phyloP scores from a whole-genome alignment of 768 basidiomycete genomes.

The Boletales sp. region DNA sequence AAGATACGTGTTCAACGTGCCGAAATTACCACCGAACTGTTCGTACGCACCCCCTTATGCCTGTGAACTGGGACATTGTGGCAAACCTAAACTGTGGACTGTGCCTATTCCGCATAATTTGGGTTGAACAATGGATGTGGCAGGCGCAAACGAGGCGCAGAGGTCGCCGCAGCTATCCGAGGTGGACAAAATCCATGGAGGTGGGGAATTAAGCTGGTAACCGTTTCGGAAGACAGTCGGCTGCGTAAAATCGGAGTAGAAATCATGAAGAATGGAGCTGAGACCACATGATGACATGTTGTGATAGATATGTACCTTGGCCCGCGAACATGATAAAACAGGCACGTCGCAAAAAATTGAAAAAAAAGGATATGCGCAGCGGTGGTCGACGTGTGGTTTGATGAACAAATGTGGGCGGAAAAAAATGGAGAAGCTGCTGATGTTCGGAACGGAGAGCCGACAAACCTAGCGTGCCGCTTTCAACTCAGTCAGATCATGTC shows the following conservation, averaged over 20 bases:
- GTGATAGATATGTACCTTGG: conserved; percentile 1
- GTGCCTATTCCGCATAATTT: background rate
- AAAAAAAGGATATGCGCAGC: background rate
- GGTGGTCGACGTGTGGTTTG: background rate
- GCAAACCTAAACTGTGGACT: background rate
- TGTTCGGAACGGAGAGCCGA: background rate
- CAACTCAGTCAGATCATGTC: conserved; percentile 5
- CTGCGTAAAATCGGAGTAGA: conserved; percentile 1
- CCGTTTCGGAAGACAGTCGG: background rate
- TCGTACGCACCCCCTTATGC: conserved; percentile 1
- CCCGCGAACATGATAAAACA: background rate
- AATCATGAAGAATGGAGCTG: conserved; percentile 1
- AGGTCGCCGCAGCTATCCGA: background rate
- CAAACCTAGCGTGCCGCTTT: background rate
- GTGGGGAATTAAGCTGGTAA: background rate
- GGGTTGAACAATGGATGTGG: conserved; percentile 1
- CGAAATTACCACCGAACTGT: conserved; percentile 16
- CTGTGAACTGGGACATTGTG: conserved; percentile 2
- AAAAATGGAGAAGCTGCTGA: background rate
- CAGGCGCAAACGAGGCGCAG: background rate
- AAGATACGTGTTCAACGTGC: background rate
- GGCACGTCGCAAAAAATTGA: background rate
- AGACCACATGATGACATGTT: conserved; percentile 1
- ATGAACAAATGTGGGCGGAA: background rate
- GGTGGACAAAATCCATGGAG: background rate